Base-by-base conservation (phyloP, 2,329 filamentous ascomycete species). In the Hypoxylon sp. region DNA sequence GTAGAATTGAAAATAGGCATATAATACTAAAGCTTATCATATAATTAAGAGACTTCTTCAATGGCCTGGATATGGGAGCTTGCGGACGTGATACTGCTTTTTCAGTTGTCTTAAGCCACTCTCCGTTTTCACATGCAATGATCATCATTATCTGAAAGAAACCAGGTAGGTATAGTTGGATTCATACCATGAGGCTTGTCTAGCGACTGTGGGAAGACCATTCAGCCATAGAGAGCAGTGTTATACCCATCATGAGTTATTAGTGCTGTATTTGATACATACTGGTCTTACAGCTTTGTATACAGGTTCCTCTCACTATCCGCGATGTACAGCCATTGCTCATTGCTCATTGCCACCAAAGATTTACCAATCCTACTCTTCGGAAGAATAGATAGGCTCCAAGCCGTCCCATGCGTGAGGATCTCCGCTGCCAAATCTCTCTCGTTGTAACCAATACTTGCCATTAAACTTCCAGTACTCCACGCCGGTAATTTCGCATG, bases 391-490 rank as follows among this genome's bases (percentile, higher is more conserved):
- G 61, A 97, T 90, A 71, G 91, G 89, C 80, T 97, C 93, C 76
- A 93, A 74, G 22, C 87, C 85, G 67, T 87, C 86, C 93, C 94
- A 92, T 56, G 82, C 83, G 73, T 82, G 75, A 28, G 74, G 59
- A 65, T 87, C 83, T 53, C 91, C 87, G 58, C 84, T 79, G 18
- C 88, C 89, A 40, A 89, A 90, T 77, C 82, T 84, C 52, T 91
- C 85, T 65, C 93, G 84, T 73, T 89, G 82, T 72, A 87, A 84
- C 96, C 96, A 99, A 79, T 99, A 99, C 77, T 91, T 87, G 38
- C 91, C 91, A 73, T 89, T 96, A 74, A 95, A 96, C 71, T 89
- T 84, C 96, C 96, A 99, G 79, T 91, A 97, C 69, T 90, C 85
- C 79, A 97, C 93, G 0, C 96, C 94, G 2, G 95, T 97, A 16